Evolutionary conservation across 2,329 filamentous ascomycete species (phyloP), one percentile per base, ranked within the genome.

Genomic region (Cyphellophora attinorum): DNA sequence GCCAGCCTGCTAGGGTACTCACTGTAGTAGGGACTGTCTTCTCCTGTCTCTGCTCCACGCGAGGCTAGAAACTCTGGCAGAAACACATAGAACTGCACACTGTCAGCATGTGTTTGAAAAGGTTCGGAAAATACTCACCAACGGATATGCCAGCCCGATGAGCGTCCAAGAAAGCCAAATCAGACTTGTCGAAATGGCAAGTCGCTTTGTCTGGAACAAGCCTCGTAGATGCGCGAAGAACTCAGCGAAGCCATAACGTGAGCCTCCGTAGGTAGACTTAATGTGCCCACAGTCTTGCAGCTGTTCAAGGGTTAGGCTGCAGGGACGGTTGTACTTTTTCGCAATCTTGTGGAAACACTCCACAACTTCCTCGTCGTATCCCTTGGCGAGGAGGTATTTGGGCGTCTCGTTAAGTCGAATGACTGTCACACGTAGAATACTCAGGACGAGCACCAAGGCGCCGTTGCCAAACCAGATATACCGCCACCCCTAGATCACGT

Each of bases 111-210:
- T 83, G 83, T 41, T 28, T 23, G 38, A 21, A 11, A 6, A 13
- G 10, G 6, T 12, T 33, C 12, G 19, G 11, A 13, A 15, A 6
- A 25, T 25, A 25, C 21, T 25, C 8, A 25, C 21, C 21, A 1
- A 62, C 58, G 47, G 79, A 85, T 2, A 85, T 11, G 29, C 37
- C 14, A 43, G 18, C 25, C 45, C 47, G 43, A 89, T 83, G 27
- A 88, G 70, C 0, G 73, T 81, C 84, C 84, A 89, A 2, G 86
- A 62, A 0, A 68, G 39, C 58, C 85, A 85, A 50, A 88, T 77
- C 16, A 84, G 56, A 2, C 65, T 60, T 0, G 46, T 49, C 10
- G 42, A 45, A 11, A 49, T 11, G 1, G 74, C 81, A 2, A 85
- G 64, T 29, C 72, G 74, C 23, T 54, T 65, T 0, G 76, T 81